Percentiles rank a stretch among this genome's conserved stretches.
phyloP scores from a whole-genome alignment of 2,329 filamentous ascomycete species.

The Sarocladium kiliense region DNA sequence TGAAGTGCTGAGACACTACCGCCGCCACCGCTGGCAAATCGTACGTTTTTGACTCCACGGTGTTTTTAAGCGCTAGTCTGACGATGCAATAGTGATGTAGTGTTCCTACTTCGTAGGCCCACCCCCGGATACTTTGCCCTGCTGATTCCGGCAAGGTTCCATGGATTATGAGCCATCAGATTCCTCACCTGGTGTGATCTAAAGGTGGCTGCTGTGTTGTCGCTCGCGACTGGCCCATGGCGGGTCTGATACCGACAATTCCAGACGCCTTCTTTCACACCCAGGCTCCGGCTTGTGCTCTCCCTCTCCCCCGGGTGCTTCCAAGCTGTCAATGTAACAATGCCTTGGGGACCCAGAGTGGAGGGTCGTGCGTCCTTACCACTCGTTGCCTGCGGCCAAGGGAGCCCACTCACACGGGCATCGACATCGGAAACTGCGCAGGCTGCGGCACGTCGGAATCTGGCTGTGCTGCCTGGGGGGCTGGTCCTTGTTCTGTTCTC shows the following conservation, averaged over 20 bases:
- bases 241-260: neutral
- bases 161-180: neutral
- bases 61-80: neutral
- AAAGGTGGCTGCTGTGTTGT: too few species aligned
- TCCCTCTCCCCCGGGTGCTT: neutral
- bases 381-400: neutral
- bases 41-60: slow-evolving; percentile 2
- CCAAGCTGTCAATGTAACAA: neutral
- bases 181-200: neutral
- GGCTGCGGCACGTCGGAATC: slow-evolving; percentile 1
- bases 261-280: neutral
- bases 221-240: too few species aligned
- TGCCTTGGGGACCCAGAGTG: neutral
- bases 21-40: neutral
- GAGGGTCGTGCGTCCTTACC: neutral
- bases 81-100: too few species aligned
- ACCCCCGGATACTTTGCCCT: neutral
- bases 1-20: slow-evolving; percentile 1
- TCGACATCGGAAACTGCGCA: slow-evolving; percentile 7
- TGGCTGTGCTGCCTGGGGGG: neutral
- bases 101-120: neutral
- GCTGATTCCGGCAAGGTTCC: neutral
- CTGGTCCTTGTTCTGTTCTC: neutral
- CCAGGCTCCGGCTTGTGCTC: neutral
- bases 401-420: neutral